phyloP scores from a whole-genome alignment of 768 basidiomycete species.

The Hebeloma cylindrosporum region DNA sequence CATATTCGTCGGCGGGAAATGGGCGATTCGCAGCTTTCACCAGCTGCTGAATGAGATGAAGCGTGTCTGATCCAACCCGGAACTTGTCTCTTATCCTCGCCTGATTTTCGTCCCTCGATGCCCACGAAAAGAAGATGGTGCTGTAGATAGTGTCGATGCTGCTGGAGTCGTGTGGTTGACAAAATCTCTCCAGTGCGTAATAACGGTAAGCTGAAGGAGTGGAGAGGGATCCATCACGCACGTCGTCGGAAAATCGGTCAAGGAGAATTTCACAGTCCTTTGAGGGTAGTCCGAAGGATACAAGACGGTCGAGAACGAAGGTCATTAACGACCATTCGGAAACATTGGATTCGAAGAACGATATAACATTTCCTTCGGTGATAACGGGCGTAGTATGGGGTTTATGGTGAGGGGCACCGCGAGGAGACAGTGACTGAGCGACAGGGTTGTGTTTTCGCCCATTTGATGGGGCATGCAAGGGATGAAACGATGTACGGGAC shows the following conservation, averaged over 20 bases:
- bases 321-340: slow-evolving; percentile 36
- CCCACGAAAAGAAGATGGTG: slow-evolving; percentile 57
- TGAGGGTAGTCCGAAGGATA: slow-evolving; percentile 48
- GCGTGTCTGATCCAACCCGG: slow-evolving; percentile 29
- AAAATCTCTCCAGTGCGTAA: slow-evolving; percentile 46
- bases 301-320: slow-evolving; percentile 39
- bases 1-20: slow-evolving; percentile 49
- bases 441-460: no score
- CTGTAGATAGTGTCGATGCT: slow-evolving; percentile 50
- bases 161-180: slow-evolving; percentile 25
- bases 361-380: slow-evolving; percentile 8
- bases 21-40: slow-evolving; percentile 38
- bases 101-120: slow-evolving; percentile 16
- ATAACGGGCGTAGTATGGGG: slow-evolving; percentile 13
- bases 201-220: slow-evolving; percentile 27
- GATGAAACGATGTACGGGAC: no score
- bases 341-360: slow-evolving; percentile 39
- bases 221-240: slow-evolving; percentile 36
- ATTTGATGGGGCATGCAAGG: no score
- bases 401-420: not conserved
- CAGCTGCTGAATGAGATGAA: slow-evolving; percentile 39
- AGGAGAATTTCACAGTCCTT: slow-evolving; percentile 42
- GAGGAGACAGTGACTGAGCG: not conserved
- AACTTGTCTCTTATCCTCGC: slow-evolving; percentile 6
- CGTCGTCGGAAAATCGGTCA: slow-evolving; percentile 37